Percentiles rank a stretch among this genome's conserved stretches.
phyloP scores from a whole-genome alignment of 2,329 filamentous ascomycete genomes.

The Rhynchosporium agropyri region DNA sequence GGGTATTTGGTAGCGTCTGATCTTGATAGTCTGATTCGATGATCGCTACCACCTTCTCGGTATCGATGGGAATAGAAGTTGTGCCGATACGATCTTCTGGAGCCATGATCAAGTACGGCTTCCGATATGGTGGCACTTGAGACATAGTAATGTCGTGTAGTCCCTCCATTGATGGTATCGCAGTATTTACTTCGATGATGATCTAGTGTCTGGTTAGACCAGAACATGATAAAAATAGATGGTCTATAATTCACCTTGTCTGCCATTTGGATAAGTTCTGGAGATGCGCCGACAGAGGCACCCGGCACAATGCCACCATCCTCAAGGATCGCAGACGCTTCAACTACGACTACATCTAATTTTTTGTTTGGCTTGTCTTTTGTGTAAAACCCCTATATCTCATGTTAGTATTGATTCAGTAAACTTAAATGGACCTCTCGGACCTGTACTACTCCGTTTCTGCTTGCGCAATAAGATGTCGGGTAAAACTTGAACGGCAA shows the following conservation, averaged over 20 bases:
- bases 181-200: conserved; percentile 90
- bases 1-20: conserved; percentile 71
- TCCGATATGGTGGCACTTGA: conserved; percentile 77
- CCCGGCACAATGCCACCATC: conserved; percentile 88
- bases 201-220: conserved; percentile 50
- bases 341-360: conserved; percentile 82
- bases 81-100: conserved; percentile 87
- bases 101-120: conserved; percentile 83
- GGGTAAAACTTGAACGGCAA: neutral
- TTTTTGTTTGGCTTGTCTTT: conserved; percentile 71
- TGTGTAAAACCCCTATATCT: conserved; percentile 72
- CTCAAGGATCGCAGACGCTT: conserved; percentile 84
- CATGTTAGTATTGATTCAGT: conserved; percentile 19
- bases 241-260: conserved; percentile 62
- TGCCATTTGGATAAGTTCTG: conserved; percentile 86
- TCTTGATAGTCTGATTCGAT: conserved; percentile 86
- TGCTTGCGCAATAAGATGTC: neutral
- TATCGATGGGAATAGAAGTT: conserved; percentile 79
- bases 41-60: conserved; percentile 81
- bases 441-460: neutral
- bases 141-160: conserved; percentile 90
- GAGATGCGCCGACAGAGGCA: conserved; percentile 81
- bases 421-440: neutral
- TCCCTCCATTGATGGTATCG: conserved; percentile 81
- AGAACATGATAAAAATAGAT: neutral